phyloP scores from a whole-genome alignment of 139 green algal species.

The Chlorella sp. region DNA sequence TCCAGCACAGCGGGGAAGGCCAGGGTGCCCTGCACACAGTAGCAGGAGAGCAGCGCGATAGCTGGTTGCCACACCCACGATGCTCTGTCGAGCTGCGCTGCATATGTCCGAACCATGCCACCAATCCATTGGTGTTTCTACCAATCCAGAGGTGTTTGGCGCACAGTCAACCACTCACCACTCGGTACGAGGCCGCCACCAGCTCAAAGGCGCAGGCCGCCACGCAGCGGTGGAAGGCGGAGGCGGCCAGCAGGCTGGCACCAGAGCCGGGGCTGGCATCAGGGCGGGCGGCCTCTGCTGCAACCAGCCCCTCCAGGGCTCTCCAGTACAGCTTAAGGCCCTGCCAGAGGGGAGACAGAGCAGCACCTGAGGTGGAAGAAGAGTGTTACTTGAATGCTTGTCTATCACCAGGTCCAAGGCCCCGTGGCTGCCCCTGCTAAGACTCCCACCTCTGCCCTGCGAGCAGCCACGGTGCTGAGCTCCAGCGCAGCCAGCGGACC shows the following conservation, averaged over 20 bases:
- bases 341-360: too few relatives aligned
- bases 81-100: too few relatives aligned
- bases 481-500: conserved; percentile 9
- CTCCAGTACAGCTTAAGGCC: conserved; percentile 23
- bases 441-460: conserved; percentile 2
- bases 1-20: conserved; percentile 66
- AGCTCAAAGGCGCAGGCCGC: conserved; percentile 65
- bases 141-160: too few relatives aligned
- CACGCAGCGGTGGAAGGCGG: conserved; percentile 70
- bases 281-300: not conserved
- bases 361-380: too few relatives aligned
- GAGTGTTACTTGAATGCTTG: too few relatives aligned
- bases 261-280: not conserved
- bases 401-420: too few relatives aligned
- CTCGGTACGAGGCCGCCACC: conserved; percentile 57
- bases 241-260: conserved; percentile 45
- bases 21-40: conserved; percentile 39
- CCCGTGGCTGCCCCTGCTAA: too few relatives aligned
- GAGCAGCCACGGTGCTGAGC: not conserved
- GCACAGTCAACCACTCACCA: not conserved
- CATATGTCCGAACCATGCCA: too few relatives aligned
- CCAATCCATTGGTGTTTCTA: too few relatives aligned
- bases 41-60: too few relatives aligned
- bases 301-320: not conserved
- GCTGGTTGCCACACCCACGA: too few relatives aligned